Base-by-base conservation (phyloP, 1,284 basidiomycete species). In the Thelephora terrestris region DNA sequence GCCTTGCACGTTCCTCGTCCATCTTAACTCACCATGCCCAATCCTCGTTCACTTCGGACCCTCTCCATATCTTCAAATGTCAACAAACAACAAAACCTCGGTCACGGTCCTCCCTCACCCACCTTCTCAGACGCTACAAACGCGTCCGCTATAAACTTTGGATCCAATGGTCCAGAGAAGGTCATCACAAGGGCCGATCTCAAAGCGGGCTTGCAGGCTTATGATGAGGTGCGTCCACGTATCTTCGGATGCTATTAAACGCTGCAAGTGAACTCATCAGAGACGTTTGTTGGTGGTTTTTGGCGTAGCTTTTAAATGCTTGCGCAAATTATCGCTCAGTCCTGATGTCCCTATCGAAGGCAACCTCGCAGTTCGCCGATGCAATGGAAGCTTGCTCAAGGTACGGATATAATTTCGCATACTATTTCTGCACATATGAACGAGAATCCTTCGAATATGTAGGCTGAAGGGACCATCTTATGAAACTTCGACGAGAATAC, bases 251-350 rank as follows among this genome's bases (percentile, higher is more conserved):
- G 32, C 39, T 24, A 23, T 18, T 20, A 7, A 23, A 23, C 12
- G 34, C 10, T 16, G 14, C 38, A 43, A 43, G 47, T 49, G 17
- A 32, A 18, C 32, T 43, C 16, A n/a, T 34, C 32, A 29, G 34
- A 7, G 17, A 27, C 27, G 12, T 14, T 18, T 29, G 27, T 34
- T 34, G 48, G 49, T 52, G 38, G 35, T 48, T 54, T 47, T 51
- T 53, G 52, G 48, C 40, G 40, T 57, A 93, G 81, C 73, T 96
- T 45, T 77, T 96, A 68, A 76, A 68, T 53, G 77, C 82, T 42
- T 88, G 87, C 54, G 84, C 90, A 46, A 78, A 76, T 47, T 97
- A 95, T 69, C 88, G 93, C 44, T 73, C 81, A 34, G 86, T 90
- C 24, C 75, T 97, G 55, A 67, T 92, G 49, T 76, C 80, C 43